Evolutionary conservation across 768 basidiomycete species (phyloP), one percentile per base, ranked within the genome.

Genomic region (Hemileccinum impolitum): DNA sequence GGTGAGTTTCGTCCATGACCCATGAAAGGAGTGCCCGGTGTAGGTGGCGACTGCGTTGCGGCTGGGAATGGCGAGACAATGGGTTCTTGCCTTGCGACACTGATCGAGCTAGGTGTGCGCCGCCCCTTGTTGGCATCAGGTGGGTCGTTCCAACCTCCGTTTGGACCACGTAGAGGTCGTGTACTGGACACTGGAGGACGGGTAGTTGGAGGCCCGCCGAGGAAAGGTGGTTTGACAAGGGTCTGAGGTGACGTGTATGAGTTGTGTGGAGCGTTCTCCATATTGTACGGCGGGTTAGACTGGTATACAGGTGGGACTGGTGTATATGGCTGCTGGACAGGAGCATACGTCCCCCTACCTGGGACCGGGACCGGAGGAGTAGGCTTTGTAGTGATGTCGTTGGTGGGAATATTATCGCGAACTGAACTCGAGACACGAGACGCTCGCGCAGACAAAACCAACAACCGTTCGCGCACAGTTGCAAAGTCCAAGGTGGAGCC

Each of bases 71-170:
- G 94, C 9, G 90, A 79, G 8, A 84, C 83, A 58, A 97, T 94
- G 3, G 94, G 80, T 7, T 76, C 73, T 3, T 80, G 84, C 59
- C 87, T 90, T 47, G 62, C 67, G 10, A 71, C 53, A 46, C 65
- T 75, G 26, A 74, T 59, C 6, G 76, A 69, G 18, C 76, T 74
- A 1, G 86, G 80, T 1, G 73, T 72, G 21, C 84, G 82, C 36
- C 76, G 66, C 15, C 77, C 65, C 9, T 71, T 62, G 14, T 72
- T 56, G 12, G 73, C 63, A 4, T 37, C 17, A 0, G 92, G 93
- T 0, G 92, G 83, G 67, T 97, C 94, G 59, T 97, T 97, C 93
- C 94, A 97, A 0, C 92, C 92, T 14, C 85, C 80, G 25, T 84
- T 83, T 43, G 86, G 87, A 25, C 72, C 71, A 37, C 83, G 80